Evolutionary conservation across 73 alveolate genomes (phyloP).

Genomic region (Tetrahymena thermophila): DNA sequence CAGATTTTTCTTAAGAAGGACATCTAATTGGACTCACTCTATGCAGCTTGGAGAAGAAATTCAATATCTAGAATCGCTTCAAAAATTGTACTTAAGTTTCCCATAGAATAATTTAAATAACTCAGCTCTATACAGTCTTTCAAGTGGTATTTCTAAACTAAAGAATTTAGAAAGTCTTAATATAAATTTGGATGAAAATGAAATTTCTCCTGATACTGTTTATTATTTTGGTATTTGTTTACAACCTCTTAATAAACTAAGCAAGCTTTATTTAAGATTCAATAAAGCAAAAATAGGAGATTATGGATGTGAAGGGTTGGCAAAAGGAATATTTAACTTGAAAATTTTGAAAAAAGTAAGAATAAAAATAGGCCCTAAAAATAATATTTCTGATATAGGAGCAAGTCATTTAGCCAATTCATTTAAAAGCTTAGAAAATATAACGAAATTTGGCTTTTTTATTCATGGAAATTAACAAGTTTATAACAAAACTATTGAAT

Average conservation of each 20-base stretch:
- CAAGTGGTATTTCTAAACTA: background rate
- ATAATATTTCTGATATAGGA: background rate
- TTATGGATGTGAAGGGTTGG: background rate
- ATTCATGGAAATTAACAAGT: background rate
- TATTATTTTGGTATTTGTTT: background rate
- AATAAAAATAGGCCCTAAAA: background rate
- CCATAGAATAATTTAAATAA: background rate
- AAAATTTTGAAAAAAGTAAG: background rate
- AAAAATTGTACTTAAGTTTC: background rate
- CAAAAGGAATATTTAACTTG: background rate
- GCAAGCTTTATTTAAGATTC: background rate
- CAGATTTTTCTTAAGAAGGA: background rate
- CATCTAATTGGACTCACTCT: background rate
- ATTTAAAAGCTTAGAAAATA: background rate
- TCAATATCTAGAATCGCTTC: background rate
- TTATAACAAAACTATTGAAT: background rate
- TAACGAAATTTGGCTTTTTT: background rate
- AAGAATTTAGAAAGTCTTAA: background rate
- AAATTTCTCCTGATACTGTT: background rate
- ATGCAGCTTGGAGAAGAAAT: background rate
- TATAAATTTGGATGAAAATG: background rate
- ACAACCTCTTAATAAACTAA: background rate
- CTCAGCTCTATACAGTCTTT: background rate
- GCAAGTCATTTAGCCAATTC: background rate
- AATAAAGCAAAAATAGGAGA: background rate